Evolutionary conservation across 2,329 filamentous ascomycete genomes (phyloP), one percentile per base, ranked within the genome.

Genomic region (Pestalotiopsis sp.): DNA sequence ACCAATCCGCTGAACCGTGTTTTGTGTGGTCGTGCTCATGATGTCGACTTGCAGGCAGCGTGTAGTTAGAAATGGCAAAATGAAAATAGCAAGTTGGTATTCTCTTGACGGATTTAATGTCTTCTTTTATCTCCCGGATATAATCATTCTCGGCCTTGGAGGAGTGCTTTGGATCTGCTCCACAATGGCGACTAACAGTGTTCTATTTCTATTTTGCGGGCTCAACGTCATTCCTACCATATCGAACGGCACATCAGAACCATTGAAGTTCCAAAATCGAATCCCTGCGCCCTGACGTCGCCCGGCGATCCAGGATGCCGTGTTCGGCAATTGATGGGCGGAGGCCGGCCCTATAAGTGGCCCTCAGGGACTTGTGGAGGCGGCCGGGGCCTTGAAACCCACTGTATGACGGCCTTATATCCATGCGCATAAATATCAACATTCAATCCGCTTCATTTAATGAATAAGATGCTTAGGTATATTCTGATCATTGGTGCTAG

Each of bases 1-100:
- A 20, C 63, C 63, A 36, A 66, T 31, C 17, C 63, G 49, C 9
- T 66, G 49, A 4, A 31, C 49, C 3, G 63, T 45, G 25, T 38
- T 56, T 45, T 66, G 63, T 56, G 63, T 23, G 23, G 57, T 39
- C 1, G 25, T 25, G n/a, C 17, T 66, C 49, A 66, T 66, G n/a
- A 52, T 52, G 45, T 20, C n/a, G 1, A 11, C 9, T 52, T 52
- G 4, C 0, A 49, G 45, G 17, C 14, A 49, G 14, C 14, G 45
- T 49, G 5, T 20, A 49, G n/a, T 5, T 49, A 20, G 2, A 17
- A 45, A 27, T 17, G 12, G 7, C 7, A 7, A 12, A 9, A 57
- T 4, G 52, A 25, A 57, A 3, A 3, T 27, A 27, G 25, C 5
- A 27, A 27, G 3, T 27, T 27, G 25, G 3, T 27, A 27, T 3